Base-by-base conservation (phyloP, 2,329 filamentous ascomycete genomes). In the Elsinoe australis region DNA sequence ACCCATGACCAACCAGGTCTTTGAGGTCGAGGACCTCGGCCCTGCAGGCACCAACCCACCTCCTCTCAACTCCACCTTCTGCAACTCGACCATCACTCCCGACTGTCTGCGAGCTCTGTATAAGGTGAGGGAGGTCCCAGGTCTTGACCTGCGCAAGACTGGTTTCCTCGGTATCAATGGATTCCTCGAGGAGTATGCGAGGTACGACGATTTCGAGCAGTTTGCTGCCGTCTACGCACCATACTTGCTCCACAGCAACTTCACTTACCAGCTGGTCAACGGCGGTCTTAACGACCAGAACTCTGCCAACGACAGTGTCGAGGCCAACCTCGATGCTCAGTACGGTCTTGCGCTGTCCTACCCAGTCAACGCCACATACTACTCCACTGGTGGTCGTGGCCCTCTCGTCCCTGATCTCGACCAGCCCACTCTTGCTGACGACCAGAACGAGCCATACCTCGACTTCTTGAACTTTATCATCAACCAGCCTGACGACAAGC, bases 361-460 rank as follows among this genome's bases (percentile, higher is more conserved):
- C 53, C 70, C 72, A 2, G 67, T 74, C 4, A 70, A 73, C 12
- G 70, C 76, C 41, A 67, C 65, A 9, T 75, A 73, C 53, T 82
- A 77, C 60, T 77, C 71, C 45, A 79, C 75, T 1, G 76, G 67
- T 18, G 79, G 79, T n/a, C 64, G 63, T 18, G 75, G 67, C 38
- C 72, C 70, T 3, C 72, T 72, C 54, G 61, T 69, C 10, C 69
- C 75, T 0, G 70, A 76, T 35, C 56, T 67, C 6, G 67, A 53
- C 58, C 60, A 61, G 52, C 56, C 67, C 32, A 17, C 33, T 12
- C 19, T 14, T 12, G 21, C 29, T 3, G 61, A 48, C 33, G 83
- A 83, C 59, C 80, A 85, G 64, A 85, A 84, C 60, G 82, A 86
- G 65, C 80, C 80, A 0, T 84, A 82, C 60, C 67, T 83, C 1